Percentiles rank a stretch among this genome's conserved stretches.
Evolutionary conservation across 73 alveolate genomes (phyloP).

Genomic region (Stentor roeselii): DNA sequence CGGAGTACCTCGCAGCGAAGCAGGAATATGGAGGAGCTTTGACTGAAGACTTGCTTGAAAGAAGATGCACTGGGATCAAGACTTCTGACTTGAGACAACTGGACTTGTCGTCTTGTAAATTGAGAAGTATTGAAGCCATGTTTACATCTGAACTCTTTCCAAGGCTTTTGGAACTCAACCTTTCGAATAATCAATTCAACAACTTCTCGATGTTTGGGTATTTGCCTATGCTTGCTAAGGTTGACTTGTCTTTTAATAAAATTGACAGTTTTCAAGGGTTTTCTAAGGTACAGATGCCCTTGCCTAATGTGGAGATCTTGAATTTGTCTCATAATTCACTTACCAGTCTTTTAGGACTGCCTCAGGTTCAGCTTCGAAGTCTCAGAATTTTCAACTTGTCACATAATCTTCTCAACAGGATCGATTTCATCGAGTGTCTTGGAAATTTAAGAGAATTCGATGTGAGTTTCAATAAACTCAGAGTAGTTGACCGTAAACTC

Average conservation of each 20-base stretch:
- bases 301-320: conserved; percentile 56
- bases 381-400: conserved; percentile 63
- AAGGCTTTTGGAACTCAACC: conserved; percentile 63
- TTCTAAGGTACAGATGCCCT: conserved; percentile 60
- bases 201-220: conserved; percentile 70
- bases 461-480: conserved; percentile 55
- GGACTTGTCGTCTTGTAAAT: conserved; percentile 62
- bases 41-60: conserved; percentile 76
- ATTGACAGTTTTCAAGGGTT: conserved; percentile 62
- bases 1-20: conserved; percentile 69
- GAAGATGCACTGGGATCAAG: conserved; percentile 53
- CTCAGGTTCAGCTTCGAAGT: conserved; percentile 61
- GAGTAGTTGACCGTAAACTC: conserved; percentile 62
- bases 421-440: conserved; percentile 66
- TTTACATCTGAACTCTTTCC: conserved; percentile 66
- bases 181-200: conserved; percentile 51
- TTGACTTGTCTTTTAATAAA: conserved; percentile 50
- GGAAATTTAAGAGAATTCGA: conserved; percentile 68
- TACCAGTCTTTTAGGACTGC: conserved; percentile 67
- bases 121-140: conserved; percentile 77
- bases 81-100: conserved; percentile 59
- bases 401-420: conserved; percentile 62
- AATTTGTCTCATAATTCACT: conserved; percentile 65
- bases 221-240: conserved; percentile 62
- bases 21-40: conserved; percentile 78